Evolutionary conservation across 768 basidiomycete species (phyloP).

Genomic region (Leucogyrophana mollusca): DNA sequence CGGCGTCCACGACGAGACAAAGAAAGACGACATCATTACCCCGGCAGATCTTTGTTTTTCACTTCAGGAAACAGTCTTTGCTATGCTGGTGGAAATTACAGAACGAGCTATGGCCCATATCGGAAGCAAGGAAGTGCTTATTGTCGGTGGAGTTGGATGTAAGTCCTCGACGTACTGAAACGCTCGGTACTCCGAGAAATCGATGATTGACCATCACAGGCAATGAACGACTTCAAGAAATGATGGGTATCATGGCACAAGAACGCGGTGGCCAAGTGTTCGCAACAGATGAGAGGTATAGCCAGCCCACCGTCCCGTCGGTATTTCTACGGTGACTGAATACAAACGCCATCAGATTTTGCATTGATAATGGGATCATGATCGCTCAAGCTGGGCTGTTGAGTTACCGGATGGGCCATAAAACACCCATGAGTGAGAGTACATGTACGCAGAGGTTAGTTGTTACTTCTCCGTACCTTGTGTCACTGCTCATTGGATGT

Average conservation of each 20-base stretch:
- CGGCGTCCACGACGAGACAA: slow-evolving; percentile 33
- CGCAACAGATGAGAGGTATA: slow-evolving; percentile 92
- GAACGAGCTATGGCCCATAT: slow-evolving; percentile 99
- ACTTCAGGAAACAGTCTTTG: slow-evolving; percentile 93
- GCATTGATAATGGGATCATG: slow-evolving; percentile 99
- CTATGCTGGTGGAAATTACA: slow-evolving; percentile 99
- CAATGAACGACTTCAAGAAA: slow-evolving; percentile 91
- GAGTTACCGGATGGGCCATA: slow-evolving; percentile 85
- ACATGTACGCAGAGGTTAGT: slow-evolving; percentile 89
- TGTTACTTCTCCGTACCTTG: not conserved
- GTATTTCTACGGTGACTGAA: not conserved
- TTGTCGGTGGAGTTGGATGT: slow-evolving; percentile 99
- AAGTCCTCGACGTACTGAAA: too few relatives aligned
- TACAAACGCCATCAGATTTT: slow-evolving; percentile 63
- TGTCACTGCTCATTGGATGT: not conserved
- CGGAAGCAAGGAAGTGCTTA: slow-evolving; percentile 91
- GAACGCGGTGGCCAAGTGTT: slow-evolving; percentile 90
- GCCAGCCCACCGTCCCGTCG: not conserved
- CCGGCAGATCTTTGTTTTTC: slow-evolving; percentile 97
- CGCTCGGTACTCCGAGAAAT: not conserved
- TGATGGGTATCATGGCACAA: slow-evolving; percentile 97
- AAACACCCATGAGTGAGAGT: slow-evolving; percentile 74
- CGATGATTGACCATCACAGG: slow-evolving; percentile 45
- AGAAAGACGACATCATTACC: slow-evolving; percentile 71
- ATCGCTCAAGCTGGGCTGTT: slow-evolving; percentile 97